Evolutionary conservation across 129 eudicot species (phyloP).

Genomic region (Logfia minima): DNA sequence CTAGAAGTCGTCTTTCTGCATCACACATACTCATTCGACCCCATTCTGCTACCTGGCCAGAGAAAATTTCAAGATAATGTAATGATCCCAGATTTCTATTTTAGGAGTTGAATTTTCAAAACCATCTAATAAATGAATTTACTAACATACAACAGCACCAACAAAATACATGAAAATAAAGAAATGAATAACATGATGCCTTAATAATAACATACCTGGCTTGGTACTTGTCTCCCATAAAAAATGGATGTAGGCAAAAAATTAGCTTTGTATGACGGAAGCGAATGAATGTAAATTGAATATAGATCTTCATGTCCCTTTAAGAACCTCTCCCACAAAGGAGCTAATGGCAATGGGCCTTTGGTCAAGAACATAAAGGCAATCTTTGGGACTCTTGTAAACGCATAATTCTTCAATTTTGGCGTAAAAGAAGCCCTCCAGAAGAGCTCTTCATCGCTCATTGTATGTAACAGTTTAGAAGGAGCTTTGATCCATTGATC

Average conservation of each 20-base stretch:
- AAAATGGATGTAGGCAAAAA: slow-evolving; percentile 66
- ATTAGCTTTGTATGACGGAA: slow-evolving; percentile 58
- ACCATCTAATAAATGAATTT: not conserved
- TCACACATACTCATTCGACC: slow-evolving; percentile 84
- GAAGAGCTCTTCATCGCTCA: slow-evolving; percentile 75
- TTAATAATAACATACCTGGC: slow-evolving; percentile 54
- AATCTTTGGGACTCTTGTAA: slow-evolving; percentile 75
- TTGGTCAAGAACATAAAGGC: slow-evolving; percentile 99
- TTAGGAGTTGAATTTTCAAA: not conserved
- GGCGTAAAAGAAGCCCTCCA: slow-evolving; percentile 86
- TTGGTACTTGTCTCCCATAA: slow-evolving; percentile 80
- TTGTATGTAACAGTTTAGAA: slow-evolving; percentile 57
- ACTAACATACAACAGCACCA: not conserved
- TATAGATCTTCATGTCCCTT: slow-evolving; percentile 61
- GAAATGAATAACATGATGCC: not conserved
- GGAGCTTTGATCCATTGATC: slow-evolving; percentile 67
- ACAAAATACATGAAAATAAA: not conserved
- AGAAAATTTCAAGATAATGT: not conserved
- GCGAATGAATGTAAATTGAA: slow-evolving; percentile 73
- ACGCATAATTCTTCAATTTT: slow-evolving; percentile 60
- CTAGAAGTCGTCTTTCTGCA: slow-evolving; percentile 80
- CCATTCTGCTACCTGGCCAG: slow-evolving; percentile 64
- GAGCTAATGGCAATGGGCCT: slow-evolving; percentile 94
- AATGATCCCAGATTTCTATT: not conserved
- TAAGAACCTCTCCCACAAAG: slow-evolving; percentile 93